Evolutionary conservation across 169 alveolate genomes (phyloP), one percentile per base, ranked within the genome.

Genomic region (Cryptosporidium meleagridis): DNA sequence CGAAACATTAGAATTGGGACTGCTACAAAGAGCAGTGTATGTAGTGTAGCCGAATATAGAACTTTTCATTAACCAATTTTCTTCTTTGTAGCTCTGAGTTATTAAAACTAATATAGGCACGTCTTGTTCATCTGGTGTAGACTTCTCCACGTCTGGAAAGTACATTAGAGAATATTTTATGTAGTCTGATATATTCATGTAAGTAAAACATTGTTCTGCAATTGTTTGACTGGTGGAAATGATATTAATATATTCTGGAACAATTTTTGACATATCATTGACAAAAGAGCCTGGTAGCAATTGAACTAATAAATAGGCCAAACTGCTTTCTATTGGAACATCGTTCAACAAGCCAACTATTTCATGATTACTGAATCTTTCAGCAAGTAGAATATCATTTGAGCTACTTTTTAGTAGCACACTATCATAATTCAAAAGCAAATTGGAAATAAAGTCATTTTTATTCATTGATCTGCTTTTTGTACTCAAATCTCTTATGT

Each of bases 101-200:
- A 80, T 80, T 35, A 80, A 80, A 23, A 80, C 75, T 62, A 80
- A 44, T 21, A 80, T 80, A 16, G 89, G 89, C 14, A 80, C 89
- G 7, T 80, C 69, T 44, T 80, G 89, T 0, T 65, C 68, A 12
- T 35, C 51, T n/a, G 35, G 18, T 39, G 68, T 39, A 9, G 80
- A 37, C 1, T 21, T 44, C 8, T 23, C 55, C 5, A 67, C 62
- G n/a, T 80, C 75, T 6, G 89, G 89, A 29, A 80, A 80, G 51
- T 80, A 80, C 73, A 59, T 80, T 8, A 65, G 5, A 18, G 89
- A 59, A 80, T 61, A 80, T 23, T 80, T 61, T 4, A 80, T 80
- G 45, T 62, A 80, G 45, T 80, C 89, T 14, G 75, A 35, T 44
- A 62, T 51, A 41, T 80, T 80, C 26, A 80, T 35, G 26, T 62